phyloP scores from a whole-genome alignment of 139 green algal species.

The Zygnema cylindricum region DNA sequence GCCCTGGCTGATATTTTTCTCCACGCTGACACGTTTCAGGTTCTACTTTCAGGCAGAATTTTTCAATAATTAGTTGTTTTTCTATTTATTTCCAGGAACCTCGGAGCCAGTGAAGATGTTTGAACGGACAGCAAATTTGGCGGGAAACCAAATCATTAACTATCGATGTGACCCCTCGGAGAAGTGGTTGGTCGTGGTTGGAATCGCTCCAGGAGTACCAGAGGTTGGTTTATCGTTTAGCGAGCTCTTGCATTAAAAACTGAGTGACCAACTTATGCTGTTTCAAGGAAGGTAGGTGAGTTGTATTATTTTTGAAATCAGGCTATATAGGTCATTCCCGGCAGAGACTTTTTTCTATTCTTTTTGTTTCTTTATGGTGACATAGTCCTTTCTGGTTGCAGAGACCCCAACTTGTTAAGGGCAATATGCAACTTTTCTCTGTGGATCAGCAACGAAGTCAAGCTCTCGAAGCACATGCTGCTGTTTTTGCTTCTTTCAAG shows the following conservation, averaged over 20 bases:
- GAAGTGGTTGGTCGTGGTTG: conserved; percentile 97
- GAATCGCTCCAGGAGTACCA: conserved; percentile 90
- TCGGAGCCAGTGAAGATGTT: conserved; percentile 91
- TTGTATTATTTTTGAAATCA: conserved; percentile 8
- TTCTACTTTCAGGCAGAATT: no score
- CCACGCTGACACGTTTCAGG: no score
- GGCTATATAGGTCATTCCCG: no score
- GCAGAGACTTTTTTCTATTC: no score
- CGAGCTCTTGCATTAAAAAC: no score
- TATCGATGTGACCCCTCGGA: conserved; percentile 85
- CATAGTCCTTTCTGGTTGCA: no score
- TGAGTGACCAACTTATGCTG: no score
- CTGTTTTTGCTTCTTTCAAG: conserved; percentile 88
- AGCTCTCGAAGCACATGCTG: conserved; percentile 95
- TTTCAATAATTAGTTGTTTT: background rate
- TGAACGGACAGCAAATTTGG: conserved; percentile 93
- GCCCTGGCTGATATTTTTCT: no score
- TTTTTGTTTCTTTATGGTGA: background rate
- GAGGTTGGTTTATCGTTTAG: no score
- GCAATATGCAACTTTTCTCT: conserved; percentile 99
- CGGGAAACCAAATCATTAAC: conserved; percentile 96
- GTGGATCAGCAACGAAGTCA: conserved; percentile 94
- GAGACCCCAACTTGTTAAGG: conserved; percentile 91
- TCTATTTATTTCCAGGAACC: conserved; percentile 25
- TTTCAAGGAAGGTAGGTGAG: background rate